phyloP scores from a whole-genome alignment of 192 early-diverging fungal species.

The Umbelopsis isabellina region DNA sequence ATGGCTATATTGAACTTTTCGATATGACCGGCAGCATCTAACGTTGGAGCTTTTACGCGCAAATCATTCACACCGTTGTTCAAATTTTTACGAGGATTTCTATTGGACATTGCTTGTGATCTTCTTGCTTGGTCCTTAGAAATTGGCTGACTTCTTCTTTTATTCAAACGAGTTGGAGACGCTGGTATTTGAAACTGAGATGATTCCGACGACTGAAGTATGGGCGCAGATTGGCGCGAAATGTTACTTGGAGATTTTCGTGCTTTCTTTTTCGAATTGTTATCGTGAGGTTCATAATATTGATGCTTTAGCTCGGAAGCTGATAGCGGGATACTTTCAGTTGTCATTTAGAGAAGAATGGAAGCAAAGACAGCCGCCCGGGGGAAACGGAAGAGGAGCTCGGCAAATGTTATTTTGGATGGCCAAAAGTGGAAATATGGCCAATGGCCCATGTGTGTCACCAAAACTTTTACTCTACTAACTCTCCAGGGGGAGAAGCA shows the following conservation, averaged over 20 bases:
- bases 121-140: neutral
- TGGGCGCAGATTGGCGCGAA: conserved; percentile 8
- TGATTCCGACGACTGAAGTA: neutral
- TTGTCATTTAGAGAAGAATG: conserved; percentile 11
- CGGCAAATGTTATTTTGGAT: conserved; percentile 11
- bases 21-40: conserved; percentile 3
- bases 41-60: neutral
- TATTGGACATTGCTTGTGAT: neutral
- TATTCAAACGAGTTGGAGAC: neutral
- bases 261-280: neutral
- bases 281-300: neutral
- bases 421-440: neutral
- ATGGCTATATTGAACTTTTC: conserved; percentile 10
- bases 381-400: conserved; percentile 9
- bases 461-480: neutral
- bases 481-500: neutral
- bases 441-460: conserved; percentile 3
- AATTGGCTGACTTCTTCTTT: neutral
- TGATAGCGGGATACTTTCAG: neutral
- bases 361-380: conserved; percentile 7
- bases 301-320: conserved; percentile 16
- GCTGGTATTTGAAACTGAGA: neutral
- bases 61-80: neutral
- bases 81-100: neutral
- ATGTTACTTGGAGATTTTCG: neutral